Evolutionary conservation across 768 basidiomycete genomes (phyloP), one percentile per base, ranked within the genome.

Genomic region (Hygrophorus pudorinus): DNA sequence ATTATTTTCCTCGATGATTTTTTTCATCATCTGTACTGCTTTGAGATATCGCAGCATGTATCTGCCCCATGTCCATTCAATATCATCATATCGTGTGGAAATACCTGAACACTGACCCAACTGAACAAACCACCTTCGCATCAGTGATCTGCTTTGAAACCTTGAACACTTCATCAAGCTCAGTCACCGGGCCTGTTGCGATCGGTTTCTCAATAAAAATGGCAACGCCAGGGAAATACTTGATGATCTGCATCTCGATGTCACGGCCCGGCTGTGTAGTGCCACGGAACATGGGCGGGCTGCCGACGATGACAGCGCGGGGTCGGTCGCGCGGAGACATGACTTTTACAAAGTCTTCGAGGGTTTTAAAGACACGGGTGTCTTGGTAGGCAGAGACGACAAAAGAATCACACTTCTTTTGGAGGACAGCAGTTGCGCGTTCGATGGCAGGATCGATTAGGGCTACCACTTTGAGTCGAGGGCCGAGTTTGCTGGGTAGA

Each of bases 21-120:
- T 76, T 67, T 94, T 93, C 88, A 97, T 96, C 75, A 81, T 83
- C 65, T 96, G 91, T 16, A 94, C 89, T 27, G 85, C 92, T 62
- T 84, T 85, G 55, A 94, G 72, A 66, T 94, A 93, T 50, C 91
- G 80, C 51, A 96, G 70, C 91, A 96, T 96, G 60, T 90, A 91
- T 47, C 88, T 89, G 48, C 13, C 17, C 34, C 18, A 29, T 16
- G 21, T 32, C 7, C 31, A 48, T 32, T 49, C 48, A 46, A 29
- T 14, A 41, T 7, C 36, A 5, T 14, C 37, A 11, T 20, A 41
- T 38, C n/a, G 4, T 7, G 27, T n/a, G 46, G 27, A 33, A 28
- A 34, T 35, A 28, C 31, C 38, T 37, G 13, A 44, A 18, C 39
- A 45, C 78, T 54, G 63, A 90, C 78, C 92, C 92, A 51, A 93